Conservation (phyloP, 805 yeast species). For the Diddensiella caesifluorescens region DNA sequence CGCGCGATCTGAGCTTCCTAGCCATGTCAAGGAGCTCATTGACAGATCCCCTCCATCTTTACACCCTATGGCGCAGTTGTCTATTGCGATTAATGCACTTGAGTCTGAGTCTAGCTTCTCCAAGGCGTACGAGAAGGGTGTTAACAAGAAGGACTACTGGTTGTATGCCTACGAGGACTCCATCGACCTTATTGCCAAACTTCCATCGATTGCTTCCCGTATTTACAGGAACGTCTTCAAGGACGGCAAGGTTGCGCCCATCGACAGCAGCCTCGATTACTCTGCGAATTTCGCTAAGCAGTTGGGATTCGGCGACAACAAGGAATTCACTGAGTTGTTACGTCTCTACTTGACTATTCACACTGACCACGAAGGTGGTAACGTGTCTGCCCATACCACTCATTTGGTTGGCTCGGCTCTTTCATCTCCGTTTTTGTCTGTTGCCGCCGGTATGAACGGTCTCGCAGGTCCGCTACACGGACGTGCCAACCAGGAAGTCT, state of each 20-base stretch:
- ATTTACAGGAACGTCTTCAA: slow-evolving; percentile 81
- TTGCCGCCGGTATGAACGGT: slow-evolving; percentile 76
- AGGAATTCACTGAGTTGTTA: slow-evolving; percentile 58
- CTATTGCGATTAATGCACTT: slow-evolving; percentile 75
- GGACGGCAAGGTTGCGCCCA: slow-evolving; percentile 57
- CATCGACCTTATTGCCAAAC: slow-evolving; percentile 71
- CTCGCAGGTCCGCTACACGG: slow-evolving; percentile 86
- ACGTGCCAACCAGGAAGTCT: slow-evolving; percentile 79
- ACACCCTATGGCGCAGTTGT: slow-evolving; percentile 89
- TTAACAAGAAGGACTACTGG: slow-evolving; percentile 78
- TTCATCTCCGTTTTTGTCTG: slow-evolving; percentile 68
- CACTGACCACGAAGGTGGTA: slow-evolving; percentile 82
- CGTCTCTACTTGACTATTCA: slow-evolving; percentile 70
- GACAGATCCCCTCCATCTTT: slow-evolving; percentile 69
- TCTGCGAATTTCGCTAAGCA: slow-evolving; percentile 62
- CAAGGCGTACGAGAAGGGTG: slow-evolving; percentile 81
- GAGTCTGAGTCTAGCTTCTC: slow-evolving; percentile 80
- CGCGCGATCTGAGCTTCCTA: slow-evolving; percentile 71
- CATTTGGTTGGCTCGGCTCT: slow-evolving; percentile 80
- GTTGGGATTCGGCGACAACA: slow-evolving; percentile 50
- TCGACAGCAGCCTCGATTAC: slow-evolving; percentile 58
- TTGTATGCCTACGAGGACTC: slow-evolving; percentile 76
- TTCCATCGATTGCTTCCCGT: slow-evolving; percentile 75
- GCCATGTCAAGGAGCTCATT: slow-evolving; percentile 65
- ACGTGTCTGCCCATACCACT: slow-evolving; percentile 76